A percentile compares a stretch with the other conserved stretches of the same genome.
Conservation (phyloP, 768 basidiomycete species). For the Xerocomus potaroensis region DNA sequence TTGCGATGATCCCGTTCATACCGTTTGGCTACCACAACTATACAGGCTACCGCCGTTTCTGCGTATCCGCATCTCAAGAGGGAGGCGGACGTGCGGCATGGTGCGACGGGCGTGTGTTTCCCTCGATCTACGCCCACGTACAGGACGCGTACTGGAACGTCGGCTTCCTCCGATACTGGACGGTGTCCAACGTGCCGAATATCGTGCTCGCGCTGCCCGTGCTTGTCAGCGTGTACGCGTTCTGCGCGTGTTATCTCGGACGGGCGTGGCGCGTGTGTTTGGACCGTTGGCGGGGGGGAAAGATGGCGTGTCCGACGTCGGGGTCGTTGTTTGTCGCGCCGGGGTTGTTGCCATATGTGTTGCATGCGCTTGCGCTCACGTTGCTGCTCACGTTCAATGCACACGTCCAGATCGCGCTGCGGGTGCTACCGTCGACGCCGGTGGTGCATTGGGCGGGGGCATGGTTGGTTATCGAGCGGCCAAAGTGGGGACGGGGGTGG, state of each 20-base stretch:
- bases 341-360: constrained; percentile 61
- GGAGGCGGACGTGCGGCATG: constrained; percentile 42
- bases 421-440: constrained; percentile 73
- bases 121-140: constrained; percentile 77
- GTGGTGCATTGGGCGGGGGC: constrained; percentile 85
- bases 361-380: constrained; percentile 66
- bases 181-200: constrained; percentile 77
- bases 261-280: too few species aligned
- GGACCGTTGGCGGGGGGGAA: too few species aligned
- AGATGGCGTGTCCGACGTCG: not conserved
- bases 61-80: constrained; percentile 38
- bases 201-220: constrained; percentile 76
- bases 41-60: constrained; percentile 65
- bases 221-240: constrained; percentile 44
- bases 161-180: constrained; percentile 88
- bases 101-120: constrained; percentile 58
- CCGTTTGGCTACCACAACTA: constrained; percentile 77
- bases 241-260: constrained; percentile 28
- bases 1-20: constrained; percentile 44
- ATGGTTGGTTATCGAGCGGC: constrained; percentile 50
- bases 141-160: constrained; percentile 85
- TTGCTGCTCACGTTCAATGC: constrained; percentile 69
- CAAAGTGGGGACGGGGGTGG: constrained; percentile 56
- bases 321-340: constrained; percentile 35
- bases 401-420: constrained; percentile 84